phyloP scores from a whole-genome alignment of 495 filamentous ascomycete species.

The Lasiosphaeria miniovina region DNA sequence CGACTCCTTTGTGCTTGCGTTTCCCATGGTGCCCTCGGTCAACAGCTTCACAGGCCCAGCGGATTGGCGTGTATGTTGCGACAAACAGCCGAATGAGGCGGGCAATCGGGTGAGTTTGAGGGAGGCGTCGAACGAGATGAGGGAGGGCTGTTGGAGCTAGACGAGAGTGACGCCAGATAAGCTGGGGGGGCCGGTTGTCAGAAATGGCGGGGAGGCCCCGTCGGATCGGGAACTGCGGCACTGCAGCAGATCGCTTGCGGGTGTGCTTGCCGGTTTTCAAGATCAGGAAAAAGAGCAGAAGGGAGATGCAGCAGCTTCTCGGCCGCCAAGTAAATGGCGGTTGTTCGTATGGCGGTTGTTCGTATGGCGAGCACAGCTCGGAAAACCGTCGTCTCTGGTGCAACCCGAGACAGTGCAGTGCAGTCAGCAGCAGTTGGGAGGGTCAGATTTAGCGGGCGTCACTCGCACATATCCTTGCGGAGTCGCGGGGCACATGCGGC shows the following conservation, averaged over 20 bases:
- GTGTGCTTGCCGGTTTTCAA: background rate
- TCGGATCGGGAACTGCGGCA: background rate
- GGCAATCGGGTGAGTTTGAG: background rate
- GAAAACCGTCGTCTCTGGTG: background rate
- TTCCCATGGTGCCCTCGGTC: conserved; percentile 25
- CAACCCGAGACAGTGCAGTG: background rate
- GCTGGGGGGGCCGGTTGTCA: background rate
- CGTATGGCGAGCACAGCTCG: too few relatives aligned
- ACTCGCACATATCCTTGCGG: too few relatives aligned
- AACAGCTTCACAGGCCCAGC: background rate
- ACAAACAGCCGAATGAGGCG: background rate
- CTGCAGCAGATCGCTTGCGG: background rate
- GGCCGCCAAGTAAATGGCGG: background rate
- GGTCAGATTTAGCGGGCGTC: background rate
- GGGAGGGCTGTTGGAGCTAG: background rate
- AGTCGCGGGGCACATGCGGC: too few relatives aligned
- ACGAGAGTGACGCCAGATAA: background rate
- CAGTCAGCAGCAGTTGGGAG: background rate
- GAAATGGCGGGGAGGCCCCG: background rate
- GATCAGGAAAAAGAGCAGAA: background rate
- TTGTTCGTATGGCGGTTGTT: too few relatives aligned
- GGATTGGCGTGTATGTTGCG: background rate
- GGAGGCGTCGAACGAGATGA: background rate
- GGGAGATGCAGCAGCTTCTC: background rate
- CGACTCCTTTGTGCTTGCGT: conserved; percentile 33